Evolutionary conservation across 768 basidiomycete genomes (phyloP).

Genomic region (Strobilomyces dryophilus): DNA sequence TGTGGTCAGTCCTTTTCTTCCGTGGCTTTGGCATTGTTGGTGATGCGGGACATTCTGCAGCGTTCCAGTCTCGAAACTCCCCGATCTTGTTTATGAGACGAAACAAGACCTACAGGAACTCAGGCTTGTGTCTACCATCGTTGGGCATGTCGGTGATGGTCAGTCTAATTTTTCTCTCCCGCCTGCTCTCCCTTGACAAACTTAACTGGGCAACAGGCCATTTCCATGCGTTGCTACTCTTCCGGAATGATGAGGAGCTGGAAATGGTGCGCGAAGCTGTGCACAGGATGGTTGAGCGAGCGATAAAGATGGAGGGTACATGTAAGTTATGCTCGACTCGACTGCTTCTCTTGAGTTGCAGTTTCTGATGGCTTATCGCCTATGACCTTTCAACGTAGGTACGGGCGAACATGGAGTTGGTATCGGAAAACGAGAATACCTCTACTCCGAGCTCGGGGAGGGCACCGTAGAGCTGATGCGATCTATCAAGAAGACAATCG

Average conservation of each 20-base stretch:
- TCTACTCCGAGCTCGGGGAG: slow-evolving; percentile 76
- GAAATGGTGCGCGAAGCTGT: slow-evolving; percentile 42
- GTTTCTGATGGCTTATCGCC: neutral
- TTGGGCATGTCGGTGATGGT: slow-evolving; percentile 78
- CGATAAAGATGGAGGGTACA: slow-evolving; percentile 69
- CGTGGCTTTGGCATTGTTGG: neutral
- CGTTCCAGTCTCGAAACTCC: slow-evolving; percentile 63
- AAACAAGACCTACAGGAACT: slow-evolving; percentile 59
- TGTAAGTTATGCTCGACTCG: slow-evolving; percentile 39
- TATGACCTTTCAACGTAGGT: slow-evolving; percentile 32
- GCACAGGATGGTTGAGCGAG: slow-evolving; percentile 60
- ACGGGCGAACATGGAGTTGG: slow-evolving; percentile 89
- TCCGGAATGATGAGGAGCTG: slow-evolving; percentile 52
- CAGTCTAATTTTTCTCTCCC: slow-evolving; percentile 21
- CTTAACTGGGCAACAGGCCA: slow-evolving; percentile 32
- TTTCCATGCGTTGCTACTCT: slow-evolving; percentile 52
- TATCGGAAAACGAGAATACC: slow-evolving; percentile 75
- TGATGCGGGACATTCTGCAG: slow-evolving; percentile 17
- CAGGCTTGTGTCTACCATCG: slow-evolving; percentile 59
- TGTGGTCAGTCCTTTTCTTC: slow-evolving; percentile 47
- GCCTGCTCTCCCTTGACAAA: neutral
- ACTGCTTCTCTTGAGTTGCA: too few species aligned
- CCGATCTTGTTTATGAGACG: slow-evolving; percentile 62
- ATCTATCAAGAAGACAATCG: slow-evolving; percentile 67
- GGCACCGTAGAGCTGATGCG: slow-evolving; percentile 86